These are phyloP conservation scores for Citrus reticulata DNA, from an alignment of 345 rosid species.

Conservation along the genomic window DNA sequence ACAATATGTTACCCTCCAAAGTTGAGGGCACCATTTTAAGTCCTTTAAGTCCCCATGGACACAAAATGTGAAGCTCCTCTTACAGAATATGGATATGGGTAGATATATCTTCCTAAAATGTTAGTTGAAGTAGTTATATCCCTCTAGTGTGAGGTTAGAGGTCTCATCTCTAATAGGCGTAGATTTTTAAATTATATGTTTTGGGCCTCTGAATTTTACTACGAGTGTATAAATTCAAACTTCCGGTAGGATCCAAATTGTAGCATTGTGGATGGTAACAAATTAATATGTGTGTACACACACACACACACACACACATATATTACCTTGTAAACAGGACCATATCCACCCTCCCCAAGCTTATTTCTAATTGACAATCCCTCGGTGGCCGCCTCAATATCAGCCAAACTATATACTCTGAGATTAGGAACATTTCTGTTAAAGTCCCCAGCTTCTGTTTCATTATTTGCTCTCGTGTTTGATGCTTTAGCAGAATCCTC, in stretches of 20 bases:
- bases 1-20: background rate
- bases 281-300: too few species aligned
- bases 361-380: slow-evolving; percentile 4
- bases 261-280: too few species aligned
- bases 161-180: too few species aligned
- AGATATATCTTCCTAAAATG: background rate
- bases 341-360: too few species aligned
- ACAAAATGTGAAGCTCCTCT: background rate
- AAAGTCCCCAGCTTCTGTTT: background rate
- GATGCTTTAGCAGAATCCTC: background rate
- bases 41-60: background rate
- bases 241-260: too few species aligned
- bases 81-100: slow-evolving; percentile 13
- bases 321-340: background rate
- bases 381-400: background rate
- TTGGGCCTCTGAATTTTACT: too few species aligned
- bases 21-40: too few species aligned
- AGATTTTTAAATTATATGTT: too few species aligned
- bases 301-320: too few species aligned
- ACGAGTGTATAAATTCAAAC: too few species aligned
- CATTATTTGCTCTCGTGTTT: background rate
- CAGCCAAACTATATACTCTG: background rate
- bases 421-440: background rate
- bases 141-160: too few species aligned
- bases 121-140: too few species aligned